phyloP scores from a whole-genome alignment of 805 yeast species.

The Kodamaea kaohsiungensis region DNA sequence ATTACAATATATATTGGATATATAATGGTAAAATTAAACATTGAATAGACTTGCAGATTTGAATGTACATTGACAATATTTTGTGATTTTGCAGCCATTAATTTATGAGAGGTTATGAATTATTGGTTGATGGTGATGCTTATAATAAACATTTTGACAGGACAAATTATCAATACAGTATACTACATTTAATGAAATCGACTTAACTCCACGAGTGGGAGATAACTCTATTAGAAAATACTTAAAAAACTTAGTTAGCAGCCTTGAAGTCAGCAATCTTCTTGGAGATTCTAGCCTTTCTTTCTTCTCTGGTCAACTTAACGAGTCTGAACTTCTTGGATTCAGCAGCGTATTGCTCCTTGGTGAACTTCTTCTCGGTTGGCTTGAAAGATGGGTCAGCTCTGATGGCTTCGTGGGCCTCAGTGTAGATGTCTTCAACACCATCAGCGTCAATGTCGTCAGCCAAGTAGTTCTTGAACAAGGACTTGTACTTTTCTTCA shows the following conservation, averaged over 20 bases:
- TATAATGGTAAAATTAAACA: no score
- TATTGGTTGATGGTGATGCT: no score
- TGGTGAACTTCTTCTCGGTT: slow-evolving; percentile 90
- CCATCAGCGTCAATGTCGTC: slow-evolving; percentile 98
- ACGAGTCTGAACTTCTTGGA: slow-evolving; percentile 88
- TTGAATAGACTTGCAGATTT: no score
- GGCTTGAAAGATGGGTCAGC: slow-evolving; percentile 91
- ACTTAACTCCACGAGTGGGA: not conserved
- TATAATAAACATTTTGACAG: no score
- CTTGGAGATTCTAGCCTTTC: slow-evolving; percentile 83
- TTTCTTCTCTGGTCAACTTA: slow-evolving; percentile 90
- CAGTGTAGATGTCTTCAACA: slow-evolving; percentile 90
- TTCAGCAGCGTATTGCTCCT: slow-evolving; percentile 97
- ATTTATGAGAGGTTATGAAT: no score
- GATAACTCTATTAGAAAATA: not conserved
- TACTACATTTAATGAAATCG: not conserved
- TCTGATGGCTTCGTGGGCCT: slow-evolving; percentile 95
- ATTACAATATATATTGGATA: no score
- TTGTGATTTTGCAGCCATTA: no score
- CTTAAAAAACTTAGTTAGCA: slow-evolving; percentile 6
- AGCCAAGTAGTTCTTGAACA: slow-evolving; percentile 94
- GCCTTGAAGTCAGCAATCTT: slow-evolving; percentile 91
- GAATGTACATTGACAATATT: no score
- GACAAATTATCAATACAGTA: no score
- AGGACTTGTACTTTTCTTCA: slow-evolving; percentile 97